Evolutionary conservation across 2,329 filamentous ascomycete species (phyloP).

Genomic region (Trichoderma koningii): DNA sequence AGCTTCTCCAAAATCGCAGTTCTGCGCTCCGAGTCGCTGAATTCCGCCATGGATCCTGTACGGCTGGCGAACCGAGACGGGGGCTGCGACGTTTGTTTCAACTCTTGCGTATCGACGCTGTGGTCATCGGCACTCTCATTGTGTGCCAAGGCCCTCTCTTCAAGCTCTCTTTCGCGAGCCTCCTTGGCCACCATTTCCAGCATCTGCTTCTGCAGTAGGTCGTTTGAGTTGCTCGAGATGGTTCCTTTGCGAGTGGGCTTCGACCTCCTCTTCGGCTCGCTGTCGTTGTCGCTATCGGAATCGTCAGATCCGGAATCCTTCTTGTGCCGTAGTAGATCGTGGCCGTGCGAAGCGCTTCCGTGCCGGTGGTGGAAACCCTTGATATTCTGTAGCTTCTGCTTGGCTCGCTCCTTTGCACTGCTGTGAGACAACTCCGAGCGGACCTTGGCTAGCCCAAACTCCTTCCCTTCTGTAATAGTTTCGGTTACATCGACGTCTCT

Average conservation of each 20-base stretch:
- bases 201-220: slow-evolving; percentile 64
- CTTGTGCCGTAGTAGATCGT: slow-evolving; percentile 56
- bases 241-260: slow-evolving; percentile 46
- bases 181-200: slow-evolving; percentile 61
- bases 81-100: slow-evolving; percentile 34
- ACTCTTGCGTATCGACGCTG: slow-evolving; percentile 40
- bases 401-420: slow-evolving; percentile 60
- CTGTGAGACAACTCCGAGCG: slow-evolving; percentile 52
- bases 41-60: slow-evolving; percentile 44
- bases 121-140: slow-evolving; percentile 40
- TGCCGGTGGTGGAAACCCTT: slow-evolving; percentile 57
- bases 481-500: slow-evolving; percentile 35
- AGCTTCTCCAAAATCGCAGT: slow-evolving; percentile 30
- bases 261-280: slow-evolving; percentile 40
- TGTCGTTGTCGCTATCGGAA: slow-evolving; percentile 59
- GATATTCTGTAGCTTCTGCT: slow-evolving; percentile 60
- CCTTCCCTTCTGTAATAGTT: slow-evolving; percentile 30
- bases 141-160: slow-evolving; percentile 39
- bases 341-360: slow-evolving; percentile 51
- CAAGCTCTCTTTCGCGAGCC: slow-evolving; percentile 47
- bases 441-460: slow-evolving; percentile 32
- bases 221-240: slow-evolving; percentile 50
- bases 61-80: slow-evolving; percentile 40
- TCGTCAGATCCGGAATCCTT: slow-evolving; percentile 58
- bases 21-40: slow-evolving; percentile 46